These are phyloP conservation scores for Trichophyton verrucosum DNA, from an alignment of 2,329 filamentous ascomycete genomes.

Conservation along the genomic window DNA sequence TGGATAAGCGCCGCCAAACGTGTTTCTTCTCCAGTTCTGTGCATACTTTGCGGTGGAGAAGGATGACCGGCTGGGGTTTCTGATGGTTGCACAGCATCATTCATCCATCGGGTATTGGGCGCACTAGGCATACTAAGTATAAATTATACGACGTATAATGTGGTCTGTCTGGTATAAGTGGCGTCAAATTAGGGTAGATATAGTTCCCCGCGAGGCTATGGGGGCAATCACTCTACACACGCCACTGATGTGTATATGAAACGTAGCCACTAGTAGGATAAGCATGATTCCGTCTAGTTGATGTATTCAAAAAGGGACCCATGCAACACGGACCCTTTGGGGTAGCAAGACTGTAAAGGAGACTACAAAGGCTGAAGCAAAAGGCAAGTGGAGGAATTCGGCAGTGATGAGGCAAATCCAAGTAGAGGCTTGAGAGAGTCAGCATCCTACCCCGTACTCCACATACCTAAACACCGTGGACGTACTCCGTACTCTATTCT, in stretches of 20 bases:
- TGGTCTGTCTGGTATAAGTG: background rate
- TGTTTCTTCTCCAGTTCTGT: background rate
- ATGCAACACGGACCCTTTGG: background rate
- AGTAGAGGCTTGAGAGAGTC: background rate
- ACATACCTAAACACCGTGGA: background rate
- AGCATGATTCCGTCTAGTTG: background rate
- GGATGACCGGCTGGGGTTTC: background rate
- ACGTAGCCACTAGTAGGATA: background rate
- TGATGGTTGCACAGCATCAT: background rate
- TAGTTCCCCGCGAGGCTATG: background rate
- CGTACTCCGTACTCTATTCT: background rate
- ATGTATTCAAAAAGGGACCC: background rate
- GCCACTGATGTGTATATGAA: background rate
- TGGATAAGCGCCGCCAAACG: background rate
- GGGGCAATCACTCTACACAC: background rate
- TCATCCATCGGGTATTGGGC: background rate
- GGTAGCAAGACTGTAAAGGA: background rate
- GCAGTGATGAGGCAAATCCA: background rate
- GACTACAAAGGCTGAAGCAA: background rate
- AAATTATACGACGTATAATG: background rate
- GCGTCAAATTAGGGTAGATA: background rate
- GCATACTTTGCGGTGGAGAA: background rate
- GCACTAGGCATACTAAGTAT: background rate
- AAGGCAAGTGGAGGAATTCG: background rate
- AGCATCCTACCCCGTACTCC: background rate